A percentile compares a stretch with the other conserved stretches of the same genome.
Evolutionary conservation across 768 basidiomycete species (phyloP).

Genomic region (Paxillus rubicundulus): DNA sequence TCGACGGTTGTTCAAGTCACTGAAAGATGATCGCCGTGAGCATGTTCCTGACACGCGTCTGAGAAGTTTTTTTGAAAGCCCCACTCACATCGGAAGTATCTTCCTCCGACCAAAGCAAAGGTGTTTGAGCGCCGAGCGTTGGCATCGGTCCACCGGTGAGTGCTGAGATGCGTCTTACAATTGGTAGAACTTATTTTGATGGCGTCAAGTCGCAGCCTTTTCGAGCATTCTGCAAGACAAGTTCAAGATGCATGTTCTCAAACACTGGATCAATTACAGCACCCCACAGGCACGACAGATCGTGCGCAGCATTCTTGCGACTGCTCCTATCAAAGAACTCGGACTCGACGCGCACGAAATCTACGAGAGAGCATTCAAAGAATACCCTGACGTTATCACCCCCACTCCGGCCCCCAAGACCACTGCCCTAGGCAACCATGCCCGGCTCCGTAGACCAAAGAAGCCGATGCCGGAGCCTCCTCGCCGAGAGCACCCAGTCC

Average conservation of each 20-base stretch:
- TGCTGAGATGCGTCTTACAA: not conserved
- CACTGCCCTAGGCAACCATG: not conserved
- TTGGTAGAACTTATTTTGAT: no score
- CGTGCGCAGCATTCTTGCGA: slow-evolving; percentile 6
- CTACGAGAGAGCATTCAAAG: slow-evolving; percentile 4
- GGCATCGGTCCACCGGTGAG: not conserved
- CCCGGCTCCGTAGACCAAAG: not conserved
- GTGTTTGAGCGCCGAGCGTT: no score
- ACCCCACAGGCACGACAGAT: slow-evolving; percentile 6
- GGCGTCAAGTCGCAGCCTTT: no score
- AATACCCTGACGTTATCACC: slow-evolving; percentile 6
- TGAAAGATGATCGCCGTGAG: no score
- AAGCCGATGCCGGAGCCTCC: slow-evolving; percentile 9
- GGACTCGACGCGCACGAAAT: slow-evolving; percentile 19
- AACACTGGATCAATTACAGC: slow-evolving; percentile 5
- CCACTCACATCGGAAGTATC: no score
- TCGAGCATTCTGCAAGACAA: no score
- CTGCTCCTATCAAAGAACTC: slow-evolving; percentile 1
- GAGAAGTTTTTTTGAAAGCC: no score
- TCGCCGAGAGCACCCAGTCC: slow-evolving; percentile 13
- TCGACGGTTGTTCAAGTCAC: no score
- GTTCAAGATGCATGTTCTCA: not conserved
- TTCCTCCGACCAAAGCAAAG: no score
- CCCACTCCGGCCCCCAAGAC: not conserved
- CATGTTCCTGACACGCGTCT: no score